A percentile compares a stretch with the other conserved stretches of the same genome.
Evolutionary conservation across 2,329 filamentous ascomycete genomes (phyloP).

Genomic region (Ophiosphaerella herpotricha): DNA sequence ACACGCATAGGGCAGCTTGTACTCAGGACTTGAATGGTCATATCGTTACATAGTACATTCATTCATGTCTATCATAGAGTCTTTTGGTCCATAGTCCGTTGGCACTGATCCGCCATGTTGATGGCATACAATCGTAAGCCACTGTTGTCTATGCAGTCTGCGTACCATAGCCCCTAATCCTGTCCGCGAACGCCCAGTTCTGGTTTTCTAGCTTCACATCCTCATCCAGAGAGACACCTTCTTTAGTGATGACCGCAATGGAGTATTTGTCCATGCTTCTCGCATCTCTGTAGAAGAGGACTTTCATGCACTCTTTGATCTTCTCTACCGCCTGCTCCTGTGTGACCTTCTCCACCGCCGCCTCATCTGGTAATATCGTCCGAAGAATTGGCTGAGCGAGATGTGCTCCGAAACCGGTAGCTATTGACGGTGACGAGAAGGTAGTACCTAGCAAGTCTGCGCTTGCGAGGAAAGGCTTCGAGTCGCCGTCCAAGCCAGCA

Average conservation of each 20-base stretch:
- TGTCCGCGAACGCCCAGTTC: slow-evolving; percentile 97
- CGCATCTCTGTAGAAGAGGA: slow-evolving; percentile 95
- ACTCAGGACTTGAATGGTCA: slow-evolving; percentile 3
- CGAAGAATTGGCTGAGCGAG: slow-evolving; percentile 92
- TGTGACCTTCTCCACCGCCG: slow-evolving; percentile 69
- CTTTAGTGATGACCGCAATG: slow-evolving; percentile 85
- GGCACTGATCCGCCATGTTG: slow-evolving; percentile 6
- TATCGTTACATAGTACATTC: slow-evolving; percentile 36
- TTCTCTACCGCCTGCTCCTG: slow-evolving; percentile 79
- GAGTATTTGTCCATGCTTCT: slow-evolving; percentile 90
- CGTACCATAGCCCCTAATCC: slow-evolving; percentile 92
- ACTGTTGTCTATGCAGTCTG: slow-evolving; percentile 56
- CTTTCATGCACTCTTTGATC: slow-evolving; percentile 95
- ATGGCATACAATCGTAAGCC: not conserved
- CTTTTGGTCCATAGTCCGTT: slow-evolving; percentile 11
- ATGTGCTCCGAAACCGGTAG: slow-evolving; percentile 92
- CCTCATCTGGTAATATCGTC: slow-evolving; percentile 81
- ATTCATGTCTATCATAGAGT: slow-evolving; percentile 42
- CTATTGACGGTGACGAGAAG: slow-evolving; percentile 83
- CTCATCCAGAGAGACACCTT: slow-evolving; percentile 81
- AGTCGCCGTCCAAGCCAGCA: slow-evolving; percentile 77
- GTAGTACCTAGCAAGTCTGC: slow-evolving; percentile 93
- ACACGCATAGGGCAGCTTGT: not conserved
- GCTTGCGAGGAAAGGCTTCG: slow-evolving; percentile 85
- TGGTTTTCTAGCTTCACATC: slow-evolving; percentile 88